phyloP scores from a whole-genome alignment of 2,329 filamentous ascomycete species.

The Apiospora hydei region DNA sequence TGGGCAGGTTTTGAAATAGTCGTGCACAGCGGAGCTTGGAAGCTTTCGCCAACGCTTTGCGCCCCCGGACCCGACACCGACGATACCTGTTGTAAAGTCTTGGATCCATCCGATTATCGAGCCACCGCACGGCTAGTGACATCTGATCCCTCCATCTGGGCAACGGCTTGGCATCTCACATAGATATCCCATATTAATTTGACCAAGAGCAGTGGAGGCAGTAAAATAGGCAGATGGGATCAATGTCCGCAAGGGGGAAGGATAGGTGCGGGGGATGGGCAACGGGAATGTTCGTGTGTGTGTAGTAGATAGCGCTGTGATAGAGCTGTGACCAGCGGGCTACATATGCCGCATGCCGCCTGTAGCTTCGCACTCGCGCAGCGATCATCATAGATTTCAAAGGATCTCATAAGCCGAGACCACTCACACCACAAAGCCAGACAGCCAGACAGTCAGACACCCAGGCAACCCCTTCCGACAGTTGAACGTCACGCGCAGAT shows the following conservation, averaged over 20 bases:
- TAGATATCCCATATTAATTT: neutral
- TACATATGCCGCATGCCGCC: too few species aligned
- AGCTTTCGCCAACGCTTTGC: slow-evolving; percentile 4
- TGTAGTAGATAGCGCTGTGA: neutral
- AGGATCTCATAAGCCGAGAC: neutral
- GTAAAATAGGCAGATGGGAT: too few species aligned
- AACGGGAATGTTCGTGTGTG: neutral
- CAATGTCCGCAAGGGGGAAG: neutral
- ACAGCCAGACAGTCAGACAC: too few species aligned
- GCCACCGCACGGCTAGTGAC: neutral
- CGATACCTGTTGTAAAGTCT: neutral
- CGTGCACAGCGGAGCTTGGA: neutral
- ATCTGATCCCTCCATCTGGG: slow-evolving; percentile 2
- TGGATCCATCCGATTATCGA: slow-evolving; percentile 8
- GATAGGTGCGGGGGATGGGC: neutral
- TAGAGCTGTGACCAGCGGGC: neutral
- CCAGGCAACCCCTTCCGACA: neutral
- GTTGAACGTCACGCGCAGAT: neutral
- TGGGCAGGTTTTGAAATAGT: neutral
- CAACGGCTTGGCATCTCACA: slow-evolving; percentile 5
- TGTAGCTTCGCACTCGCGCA: neutral
- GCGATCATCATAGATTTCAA: slow-evolving; percentile 2
- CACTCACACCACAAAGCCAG: neutral
- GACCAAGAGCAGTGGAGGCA: neutral
- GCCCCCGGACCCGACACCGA: neutral